Evolutionary conservation across 192 early-diverging fungal genomes (phyloP), one percentile per base, ranked within the genome.

Genomic region (Cetraspora pellucida): DNA sequence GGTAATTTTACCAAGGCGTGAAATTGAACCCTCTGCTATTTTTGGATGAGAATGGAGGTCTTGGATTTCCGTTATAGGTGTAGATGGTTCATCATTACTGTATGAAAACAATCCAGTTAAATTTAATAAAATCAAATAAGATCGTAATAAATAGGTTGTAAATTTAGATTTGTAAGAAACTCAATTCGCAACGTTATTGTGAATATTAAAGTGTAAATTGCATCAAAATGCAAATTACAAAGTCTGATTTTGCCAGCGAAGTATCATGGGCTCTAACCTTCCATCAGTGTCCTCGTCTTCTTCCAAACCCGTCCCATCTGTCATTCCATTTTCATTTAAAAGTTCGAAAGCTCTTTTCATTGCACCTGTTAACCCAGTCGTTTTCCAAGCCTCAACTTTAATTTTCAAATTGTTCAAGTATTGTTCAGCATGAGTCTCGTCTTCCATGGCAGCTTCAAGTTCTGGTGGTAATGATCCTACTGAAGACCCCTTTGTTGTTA

Each of bases 381-480:
- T 77, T 59, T 77, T 78, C 74, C 81, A 82, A 46, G 77, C 75
- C 43, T 75, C 80, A 78, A 85, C 77, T 55, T 68, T 81, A 25
- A 58, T 83, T 54, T 77, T 77, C 43, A 85, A 57, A 49, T 83
- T 82, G 17, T 73, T 81, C 46, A 85, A 49, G 58, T 85, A 85
- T 63, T 85, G 79, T 47, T 78, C 80, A 17, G 82, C 80, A 19
- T 83, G 81, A 21, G 65, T 63, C 19, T 74, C 64, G 71, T 85
- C 84, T 67, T 85, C 84, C 19, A 85, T 58, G 27, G 84, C 84
- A 63, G 84, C 84, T 75, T 83, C 79, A 37, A 85, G 65, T 64
- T 85, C 84, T 19, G 81, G 82, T n/a, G 84, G 78, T 30, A 85
- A 72, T 49, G 83, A 80, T 49, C 80, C 82, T 10, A 81, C 81